These are phyloP conservation scores for Combretum micranthum DNA, from an alignment of 345 rosid genomes.

Conservation along the genomic window DNA sequence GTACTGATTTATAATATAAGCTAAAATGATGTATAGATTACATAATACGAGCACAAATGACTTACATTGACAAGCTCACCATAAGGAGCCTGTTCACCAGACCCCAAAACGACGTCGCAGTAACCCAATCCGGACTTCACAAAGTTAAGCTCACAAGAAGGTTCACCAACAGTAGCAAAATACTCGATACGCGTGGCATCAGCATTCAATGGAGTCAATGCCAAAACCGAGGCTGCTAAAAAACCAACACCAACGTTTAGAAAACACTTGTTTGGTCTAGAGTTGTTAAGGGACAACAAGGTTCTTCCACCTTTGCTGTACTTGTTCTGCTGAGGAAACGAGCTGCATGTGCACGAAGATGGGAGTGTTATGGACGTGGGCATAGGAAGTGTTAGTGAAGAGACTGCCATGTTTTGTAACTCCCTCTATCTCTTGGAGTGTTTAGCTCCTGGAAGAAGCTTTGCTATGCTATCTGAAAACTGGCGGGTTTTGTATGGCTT, in stretches of 20 bases:
- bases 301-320: no score
- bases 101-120: constrained; percentile 65
- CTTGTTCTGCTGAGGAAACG: neutral
- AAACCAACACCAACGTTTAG: constrained; percentile 52
- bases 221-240: constrained; percentile 59
- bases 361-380: constrained; percentile 6
- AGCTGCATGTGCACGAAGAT: constrained; percentile 3
- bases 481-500: neutral
- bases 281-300: constrained; percentile 5
- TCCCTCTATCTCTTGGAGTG: no score
- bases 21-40: neutral
- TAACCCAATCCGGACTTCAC: constrained; percentile 79
- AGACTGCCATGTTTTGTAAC: constrained; percentile 13
- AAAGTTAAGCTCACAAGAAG: constrained; percentile 60
- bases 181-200: constrained; percentile 84
- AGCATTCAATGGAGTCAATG: constrained; percentile 58
- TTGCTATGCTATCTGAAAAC: neutral
- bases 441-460: neutral
- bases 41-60: neutral
- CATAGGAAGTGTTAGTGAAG: constrained; percentile 13
- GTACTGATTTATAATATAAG: no score
- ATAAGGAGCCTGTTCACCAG: constrained; percentile 66
- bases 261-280: constrained; percentile 22
- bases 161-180: constrained; percentile 82
- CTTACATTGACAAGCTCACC: constrained; percentile 75